Evolutionary conservation across 768 basidiomycete species (phyloP).

Genomic region (Calvatia gigantea): DNA sequence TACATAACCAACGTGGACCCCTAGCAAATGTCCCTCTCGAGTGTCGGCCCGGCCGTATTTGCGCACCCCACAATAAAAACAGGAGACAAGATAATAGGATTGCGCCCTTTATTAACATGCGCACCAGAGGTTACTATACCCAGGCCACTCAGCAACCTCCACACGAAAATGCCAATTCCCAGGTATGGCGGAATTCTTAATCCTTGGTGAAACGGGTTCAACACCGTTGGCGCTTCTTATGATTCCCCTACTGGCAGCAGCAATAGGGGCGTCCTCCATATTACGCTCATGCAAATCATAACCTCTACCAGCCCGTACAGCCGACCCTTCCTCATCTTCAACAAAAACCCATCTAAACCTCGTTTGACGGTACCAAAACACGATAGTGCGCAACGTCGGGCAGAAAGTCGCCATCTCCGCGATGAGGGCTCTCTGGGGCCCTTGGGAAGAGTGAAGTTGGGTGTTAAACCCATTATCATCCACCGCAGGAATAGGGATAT

Average conservation of each 20-base stretch:
- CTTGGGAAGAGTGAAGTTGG: too few relatives aligned
- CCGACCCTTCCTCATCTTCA: too few relatives aligned
- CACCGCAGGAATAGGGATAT: too few relatives aligned
- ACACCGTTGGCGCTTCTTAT: neutral
- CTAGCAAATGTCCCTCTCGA: too few relatives aligned
- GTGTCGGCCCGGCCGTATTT: too few relatives aligned
- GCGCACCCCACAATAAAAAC: neutral
- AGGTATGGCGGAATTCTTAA: neutral
- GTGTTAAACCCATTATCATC: too few relatives aligned
- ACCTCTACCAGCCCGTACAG: too few relatives aligned
- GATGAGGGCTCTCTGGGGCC: conserved; percentile 29
- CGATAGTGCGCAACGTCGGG: conserved; percentile 22
- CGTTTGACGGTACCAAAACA: conserved; percentile 27
- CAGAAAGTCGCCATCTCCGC: conserved; percentile 29
- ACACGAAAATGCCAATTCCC: conserved; percentile 6
- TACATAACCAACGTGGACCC: too few relatives aligned
- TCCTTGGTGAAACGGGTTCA: neutral
- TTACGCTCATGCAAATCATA: too few relatives aligned
- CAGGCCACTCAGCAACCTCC: conserved; percentile 4
- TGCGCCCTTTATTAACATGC: neutral
- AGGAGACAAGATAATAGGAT: neutral
- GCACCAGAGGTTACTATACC: conserved; percentile 3
- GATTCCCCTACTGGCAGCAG: neutral
- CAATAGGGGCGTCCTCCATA: too few relatives aligned
- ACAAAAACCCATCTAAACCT: conserved; percentile 22